Conservation (phyloP, 176 grass and related monocot species). For the Triticum urartu region DNA sequence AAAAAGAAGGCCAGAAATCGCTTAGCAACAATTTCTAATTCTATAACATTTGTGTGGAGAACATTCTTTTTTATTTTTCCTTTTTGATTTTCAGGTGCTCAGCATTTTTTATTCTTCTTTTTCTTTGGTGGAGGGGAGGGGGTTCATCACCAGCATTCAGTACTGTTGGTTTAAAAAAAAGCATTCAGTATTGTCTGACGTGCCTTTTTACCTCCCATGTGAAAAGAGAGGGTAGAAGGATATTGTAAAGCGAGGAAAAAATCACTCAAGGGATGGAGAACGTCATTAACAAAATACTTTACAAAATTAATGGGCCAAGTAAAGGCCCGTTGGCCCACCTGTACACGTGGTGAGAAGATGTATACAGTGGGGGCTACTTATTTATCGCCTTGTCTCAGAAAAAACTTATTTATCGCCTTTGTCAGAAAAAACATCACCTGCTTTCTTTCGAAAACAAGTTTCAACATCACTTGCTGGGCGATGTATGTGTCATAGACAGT, state of each 20-base stretch:
- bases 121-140: not conserved
- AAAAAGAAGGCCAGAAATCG: not conserved
- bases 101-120: not conserved
- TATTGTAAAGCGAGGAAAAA: too few relatives aligned
- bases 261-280: too few relatives aligned
- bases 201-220: too few relatives aligned
- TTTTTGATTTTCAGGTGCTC: not conserved
- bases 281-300: not conserved
- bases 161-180: too few relatives aligned
- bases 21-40: not conserved
- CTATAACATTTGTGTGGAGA: not conserved
- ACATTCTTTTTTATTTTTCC: not conserved
- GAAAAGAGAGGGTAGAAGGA: too few relatives aligned
- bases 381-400: not conserved
- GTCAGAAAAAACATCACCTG: too few relatives aligned
- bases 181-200: too few relatives aligned
- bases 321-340: slow-evolving; percentile 19
- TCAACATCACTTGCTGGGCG: too few relatives aligned
- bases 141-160: too few relatives aligned
- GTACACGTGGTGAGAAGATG: not conserved
- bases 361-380: not conserved
- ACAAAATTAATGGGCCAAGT: slow-evolving; percentile 18
- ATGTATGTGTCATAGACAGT: too few relatives aligned
- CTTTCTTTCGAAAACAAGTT: too few relatives aligned
- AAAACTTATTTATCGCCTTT: too few relatives aligned